Conservation (phyloP, 2,329 filamentous ascomycete species). For the Epichloe hybrida region DNA sequence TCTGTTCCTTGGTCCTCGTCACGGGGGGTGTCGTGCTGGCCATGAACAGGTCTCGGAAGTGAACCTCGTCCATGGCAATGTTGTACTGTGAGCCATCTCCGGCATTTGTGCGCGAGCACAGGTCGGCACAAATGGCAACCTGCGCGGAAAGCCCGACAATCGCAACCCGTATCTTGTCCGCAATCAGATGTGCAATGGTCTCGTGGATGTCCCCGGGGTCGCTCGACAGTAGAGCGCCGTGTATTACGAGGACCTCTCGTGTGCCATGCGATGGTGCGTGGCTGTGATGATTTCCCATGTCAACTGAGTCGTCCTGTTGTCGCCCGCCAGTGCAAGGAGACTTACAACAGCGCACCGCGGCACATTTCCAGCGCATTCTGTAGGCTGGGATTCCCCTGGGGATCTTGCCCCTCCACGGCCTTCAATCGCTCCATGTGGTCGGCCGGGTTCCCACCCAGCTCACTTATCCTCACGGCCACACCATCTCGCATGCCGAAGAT, state of each 20-base stretch:
- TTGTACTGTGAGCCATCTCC: slow-evolving; percentile 66
- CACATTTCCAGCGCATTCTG: slow-evolving; percentile 97
- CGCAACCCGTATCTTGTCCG: slow-evolving; percentile 73
- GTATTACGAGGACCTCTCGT: slow-evolving; percentile 80
- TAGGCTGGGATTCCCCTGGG: slow-evolving; percentile 63
- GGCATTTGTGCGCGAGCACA: slow-evolving; percentile 76
- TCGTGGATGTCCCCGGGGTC: slow-evolving; percentile 94
- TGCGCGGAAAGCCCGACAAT: slow-evolving; percentile 86
- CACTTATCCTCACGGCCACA: slow-evolving; percentile 70
- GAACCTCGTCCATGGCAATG: slow-evolving; percentile 61
- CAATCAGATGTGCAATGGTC: slow-evolving; percentile 65
- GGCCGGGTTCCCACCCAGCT: slow-evolving; percentile 81
- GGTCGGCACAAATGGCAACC: slow-evolving; percentile 80
- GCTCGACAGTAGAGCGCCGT: slow-evolving; percentile 77
- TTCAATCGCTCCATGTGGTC: slow-evolving; percentile 73
- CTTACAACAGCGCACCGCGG: slow-evolving; percentile 72
- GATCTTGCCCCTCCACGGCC: slow-evolving; percentile 50
- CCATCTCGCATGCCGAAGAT: slow-evolving; percentile 91
- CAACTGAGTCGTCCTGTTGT: not conserved
- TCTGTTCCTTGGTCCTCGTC: slow-evolving; percentile 50
- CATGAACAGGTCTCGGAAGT: slow-evolving; percentile 83
- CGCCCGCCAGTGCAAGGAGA: not conserved
- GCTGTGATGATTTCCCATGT: slow-evolving; percentile 24
- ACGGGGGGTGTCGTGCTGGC: slow-evolving; percentile 80
- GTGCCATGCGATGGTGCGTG: slow-evolving; percentile 90